Percentiles rank a stretch among this genome's conserved stretches.
These are phyloP conservation scores for Candida rishiriensis DNA, from an alignment of 805 yeast species.

Conservation along the genomic window DNA sequence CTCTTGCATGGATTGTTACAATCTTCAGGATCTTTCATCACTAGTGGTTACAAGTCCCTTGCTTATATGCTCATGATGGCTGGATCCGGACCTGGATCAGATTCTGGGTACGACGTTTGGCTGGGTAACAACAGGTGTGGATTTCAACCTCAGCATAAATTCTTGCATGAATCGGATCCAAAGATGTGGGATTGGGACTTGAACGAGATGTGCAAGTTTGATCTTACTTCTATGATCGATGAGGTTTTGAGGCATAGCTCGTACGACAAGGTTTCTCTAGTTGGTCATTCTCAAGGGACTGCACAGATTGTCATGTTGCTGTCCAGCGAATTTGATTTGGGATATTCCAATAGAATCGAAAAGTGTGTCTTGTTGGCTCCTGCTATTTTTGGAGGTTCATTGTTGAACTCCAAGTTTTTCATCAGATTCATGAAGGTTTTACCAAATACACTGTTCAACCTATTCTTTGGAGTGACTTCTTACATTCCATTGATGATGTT, in stretches of 20 bases:
- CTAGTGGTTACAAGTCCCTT: conserved; percentile 76
- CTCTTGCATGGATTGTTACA: conserved; percentile 85
- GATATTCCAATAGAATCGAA: conserved; percentile 43
- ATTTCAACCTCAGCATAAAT: conserved; percentile 63
- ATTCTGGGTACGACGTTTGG: conserved; percentile 78
- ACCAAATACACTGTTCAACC: conserved; percentile 38
- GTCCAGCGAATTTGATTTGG: conserved; percentile 40
- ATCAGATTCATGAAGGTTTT: conserved; percentile 57
- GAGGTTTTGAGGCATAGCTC: conserved; percentile 40
- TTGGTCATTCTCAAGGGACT: conserved; percentile 93
- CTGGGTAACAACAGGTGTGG: conserved; percentile 89
- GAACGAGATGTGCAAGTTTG: conserved; percentile 73
- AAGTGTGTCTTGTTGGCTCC: conserved; percentile 81
- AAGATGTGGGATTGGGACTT: conserved; percentile 94
- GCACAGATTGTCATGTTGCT: conserved; percentile 76
- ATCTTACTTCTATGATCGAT: conserved; percentile 69
- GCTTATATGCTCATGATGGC: conserved; percentile 46
- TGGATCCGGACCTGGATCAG: too few relatives aligned
- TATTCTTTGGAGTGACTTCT: conserved; percentile 70
- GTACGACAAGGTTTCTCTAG: conserved; percentile 47
- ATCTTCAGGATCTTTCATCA: conserved; percentile 79
- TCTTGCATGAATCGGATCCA: conserved; percentile 37
- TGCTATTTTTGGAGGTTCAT: conserved; percentile 82
- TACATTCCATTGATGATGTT: conserved; percentile 73
- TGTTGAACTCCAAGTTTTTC: conserved; percentile 59